Base-by-base conservation (phyloP, 345 rosid genomes). In the Pseudoturritis turrita region DNA sequence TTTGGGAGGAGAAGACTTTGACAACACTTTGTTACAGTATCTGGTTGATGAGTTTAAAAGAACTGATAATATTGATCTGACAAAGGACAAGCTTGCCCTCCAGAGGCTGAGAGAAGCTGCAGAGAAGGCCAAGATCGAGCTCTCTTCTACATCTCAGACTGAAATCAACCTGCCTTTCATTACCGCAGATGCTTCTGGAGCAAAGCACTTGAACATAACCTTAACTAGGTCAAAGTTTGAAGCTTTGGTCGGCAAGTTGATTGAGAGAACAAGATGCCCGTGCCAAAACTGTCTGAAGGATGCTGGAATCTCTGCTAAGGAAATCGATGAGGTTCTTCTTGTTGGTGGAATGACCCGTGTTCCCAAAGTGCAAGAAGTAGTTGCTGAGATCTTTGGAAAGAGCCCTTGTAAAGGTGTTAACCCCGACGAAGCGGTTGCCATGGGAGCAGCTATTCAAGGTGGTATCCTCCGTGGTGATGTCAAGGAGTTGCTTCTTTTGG, bases 341-440 rank as follows among this genome's bases (percentile, higher is more conserved):
- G 84, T 83, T 44, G 86, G 86, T 64, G 85, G 85, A 26, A 82
- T 79, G 83, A 82, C 85, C 26, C 83, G 83, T 77, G 83, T 82
- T 68, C 86, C 86, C 14, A 82, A 82, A 54, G 83, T 82, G 28
- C 86, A 82, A 65, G 78, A 82, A 46, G 44, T 80, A 2, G 83
- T 82, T 6, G 21, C 80, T 29, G 86, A 82, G 29, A 77, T 82
- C 37, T 82, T 82, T 45, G 84, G 82, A 1, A 83, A 83, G 73
- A 68, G 68, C 21, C 86, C 84, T 15, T 77, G 81, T 63, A 80
- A 80, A 75, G 84, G 81, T 50, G 83, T 80, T 10, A 82, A 82
- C 62, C 85, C 85, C 5, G 83, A 79, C 33, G 83, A 82, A 65
- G 83, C 83, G 0, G 83, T 82, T 53, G 79, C 85, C 4, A 64